Evolutionary conservation across 2,329 filamentous ascomycete genomes (phyloP), one percentile per base, ranked within the genome.

Genomic region (Colletotrichum paranaense): DNA sequence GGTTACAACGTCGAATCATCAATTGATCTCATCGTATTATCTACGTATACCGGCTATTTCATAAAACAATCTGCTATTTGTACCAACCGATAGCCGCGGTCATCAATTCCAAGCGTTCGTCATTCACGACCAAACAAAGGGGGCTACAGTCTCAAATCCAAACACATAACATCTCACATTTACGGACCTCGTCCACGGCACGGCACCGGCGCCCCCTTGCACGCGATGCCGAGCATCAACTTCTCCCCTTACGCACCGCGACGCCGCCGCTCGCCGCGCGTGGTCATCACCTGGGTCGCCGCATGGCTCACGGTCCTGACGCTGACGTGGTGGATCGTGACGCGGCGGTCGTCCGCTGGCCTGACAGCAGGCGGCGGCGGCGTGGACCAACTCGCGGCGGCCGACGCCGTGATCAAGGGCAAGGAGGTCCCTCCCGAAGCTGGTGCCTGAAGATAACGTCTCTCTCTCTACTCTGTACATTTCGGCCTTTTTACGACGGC

Each of bases 281-380:
- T 77, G 19, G 62, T 73, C 26, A 26, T 73, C 57, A 66, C 55
- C 19, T 77, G 76, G 74, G 56, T 77, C 28, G 68, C 46, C 19
- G 60, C 71, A 12, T 77, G 75, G 69, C 38, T 75, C 9, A 16
- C 66, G n/a, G 38, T 72, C 4, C 55, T 77, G 30, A 57, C 72
- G 19, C 42, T 76, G 32, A 69, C 68, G 35, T 75, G 72, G 75
- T 73, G 72, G 65, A 57, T 75, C 57, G 49, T 52, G 52, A 70
- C 49, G 59, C 55, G 68, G 66, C 62, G 66, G 16, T 57, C 42
- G 19, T 32, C 46, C 35, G 38, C 38, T 16, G 14, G 55, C n/a
- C 26, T 38, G 26, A 52, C 30, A 7, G 38, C 38, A 42, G 35
- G 11, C 2, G 12, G 63, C 64, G 26, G 38, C 52, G 52, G 57